Evolutionary conservation across 768 basidiomycete genomes (phyloP).

Genomic region (Russula lepida): DNA sequence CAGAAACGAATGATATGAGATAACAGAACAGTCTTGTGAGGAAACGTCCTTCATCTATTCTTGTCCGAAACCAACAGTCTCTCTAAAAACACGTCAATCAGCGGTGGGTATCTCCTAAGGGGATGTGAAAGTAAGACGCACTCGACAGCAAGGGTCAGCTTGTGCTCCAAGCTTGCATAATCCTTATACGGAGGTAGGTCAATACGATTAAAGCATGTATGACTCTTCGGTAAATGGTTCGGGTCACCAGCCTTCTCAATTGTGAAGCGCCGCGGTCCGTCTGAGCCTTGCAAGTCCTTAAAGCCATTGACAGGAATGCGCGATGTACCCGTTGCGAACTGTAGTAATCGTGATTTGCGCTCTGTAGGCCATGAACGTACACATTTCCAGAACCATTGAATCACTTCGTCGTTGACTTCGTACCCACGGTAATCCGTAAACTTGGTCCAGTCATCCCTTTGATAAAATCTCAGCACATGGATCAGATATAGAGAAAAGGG

Average conservation of each 20-base stretch:
- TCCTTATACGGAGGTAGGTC: constrained; percentile 98
- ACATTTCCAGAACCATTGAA: constrained; percentile 99
- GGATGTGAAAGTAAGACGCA: constrained; percentile 36
- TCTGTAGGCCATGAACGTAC: constrained; percentile 97
- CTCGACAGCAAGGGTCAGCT: constrained; percentile 91
- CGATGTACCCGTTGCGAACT: constrained; percentile 96
- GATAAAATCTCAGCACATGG: neutral
- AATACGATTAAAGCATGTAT: constrained; percentile 93
- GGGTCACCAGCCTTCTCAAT: constrained; percentile 99
- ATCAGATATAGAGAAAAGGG: neutral
- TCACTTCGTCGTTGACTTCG: constrained; percentile 89
- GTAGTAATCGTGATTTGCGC: constrained; percentile 90
- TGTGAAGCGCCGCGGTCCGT: constrained; percentile 93
- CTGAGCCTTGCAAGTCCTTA: constrained; percentile 96
- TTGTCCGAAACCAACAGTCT: constrained; percentile 92
- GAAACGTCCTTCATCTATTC: constrained; percentile 40
- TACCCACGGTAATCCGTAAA: constrained; percentile 98
- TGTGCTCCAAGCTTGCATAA: constrained; percentile 89
- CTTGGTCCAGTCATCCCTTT: constrained; percentile 95
- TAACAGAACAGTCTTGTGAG: neutral
- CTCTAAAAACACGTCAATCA: constrained; percentile 38
- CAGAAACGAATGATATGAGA: neutral
- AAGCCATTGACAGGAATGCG: constrained; percentile 98
- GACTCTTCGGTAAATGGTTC: constrained; percentile 91
- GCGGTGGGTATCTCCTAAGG: neutral